Percentiles rank a stretch among this genome's conserved stretches.
Evolutionary conservation across 306 rosid genomes (phyloP).

Genomic region (Ammopiptanthus mongolicus): DNA sequence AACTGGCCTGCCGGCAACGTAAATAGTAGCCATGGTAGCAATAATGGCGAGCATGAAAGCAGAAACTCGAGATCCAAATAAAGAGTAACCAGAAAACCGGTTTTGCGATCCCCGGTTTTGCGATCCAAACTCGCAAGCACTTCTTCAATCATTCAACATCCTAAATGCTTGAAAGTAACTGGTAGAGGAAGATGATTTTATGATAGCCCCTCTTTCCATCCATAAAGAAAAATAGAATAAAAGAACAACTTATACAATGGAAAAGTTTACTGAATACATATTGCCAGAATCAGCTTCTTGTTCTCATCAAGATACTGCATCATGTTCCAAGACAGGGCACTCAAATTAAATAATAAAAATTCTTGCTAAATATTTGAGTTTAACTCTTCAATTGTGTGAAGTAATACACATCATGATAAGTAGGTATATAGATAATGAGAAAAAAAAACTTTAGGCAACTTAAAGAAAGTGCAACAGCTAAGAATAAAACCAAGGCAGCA

Average conservation of each 20-base stretch:
- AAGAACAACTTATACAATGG: no score
- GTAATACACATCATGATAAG: not conserved
- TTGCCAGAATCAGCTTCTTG: constrained; percentile 93
- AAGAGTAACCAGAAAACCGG: constrained; percentile 48
- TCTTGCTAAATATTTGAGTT: not conserved
- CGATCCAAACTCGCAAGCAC: no score
- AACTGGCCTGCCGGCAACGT: constrained; percentile 65
- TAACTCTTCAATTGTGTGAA: not conserved
- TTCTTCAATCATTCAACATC: no score
- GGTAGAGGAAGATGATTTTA: no score
- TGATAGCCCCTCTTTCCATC: no score
- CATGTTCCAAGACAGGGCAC: not conserved
- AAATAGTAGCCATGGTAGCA: constrained; percentile 63
- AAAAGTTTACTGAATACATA: no score
- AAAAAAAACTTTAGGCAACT: not conserved
- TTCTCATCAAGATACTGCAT: constrained; percentile 96
- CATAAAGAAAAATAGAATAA: no score
- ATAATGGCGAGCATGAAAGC: constrained; percentile 43
- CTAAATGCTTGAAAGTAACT: no score
- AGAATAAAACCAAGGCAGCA: constrained; percentile 12
- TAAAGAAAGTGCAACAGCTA: no score
- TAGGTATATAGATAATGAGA: not conserved
- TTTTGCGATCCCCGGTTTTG: constrained; percentile 50
- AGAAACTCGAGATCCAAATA: constrained; percentile 48
- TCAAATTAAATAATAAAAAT: constrained; percentile 7